Conservation (phyloP, 192 early-diverging fungal genomes). For the Chytriomyces sp. region DNA sequence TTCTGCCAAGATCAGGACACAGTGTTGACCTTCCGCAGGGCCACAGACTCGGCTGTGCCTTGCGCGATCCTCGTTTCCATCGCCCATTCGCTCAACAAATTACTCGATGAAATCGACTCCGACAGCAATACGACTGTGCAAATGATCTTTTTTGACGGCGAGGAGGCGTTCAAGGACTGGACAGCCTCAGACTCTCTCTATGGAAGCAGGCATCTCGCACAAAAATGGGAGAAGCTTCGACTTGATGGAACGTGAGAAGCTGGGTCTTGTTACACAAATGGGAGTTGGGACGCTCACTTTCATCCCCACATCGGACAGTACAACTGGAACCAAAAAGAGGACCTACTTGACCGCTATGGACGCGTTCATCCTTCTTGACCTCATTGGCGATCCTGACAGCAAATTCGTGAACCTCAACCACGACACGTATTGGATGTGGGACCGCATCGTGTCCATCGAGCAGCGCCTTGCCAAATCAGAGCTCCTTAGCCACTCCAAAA, state of each 20-base stretch:
- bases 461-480: conserved; percentile 50
- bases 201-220: conserved; percentile 84
- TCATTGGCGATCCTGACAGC: conserved; percentile 69
- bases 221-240: conserved; percentile 65
- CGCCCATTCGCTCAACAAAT: conserved; percentile 67
- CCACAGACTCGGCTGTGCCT: conserved; percentile 88
- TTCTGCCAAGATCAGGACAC: background rate
- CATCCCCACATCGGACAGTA: background rate
- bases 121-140: conserved; percentile 65
- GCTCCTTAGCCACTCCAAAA: conserved; percentile 23
- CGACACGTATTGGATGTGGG: conserved; percentile 69
- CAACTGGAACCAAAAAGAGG: conserved; percentile 21
- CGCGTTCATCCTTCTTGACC: conserved; percentile 83
- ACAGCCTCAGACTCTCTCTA: conserved; percentile 81
- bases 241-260: conserved; percentile 30
- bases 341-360: conserved; percentile 73
- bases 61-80: conserved; percentile 89
- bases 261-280: background rate
- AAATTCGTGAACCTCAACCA: conserved; percentile 63
- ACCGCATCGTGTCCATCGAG: conserved; percentile 71
- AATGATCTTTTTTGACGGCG: conserved; percentile 97
- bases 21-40: conserved; percentile 39
- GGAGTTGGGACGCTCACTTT: background rate
- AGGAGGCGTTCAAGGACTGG: conserved; percentile 87
- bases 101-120: conserved; percentile 52